Conservation (phyloP, 1,284 basidiomycete genomes). For the Ganoderma sinense region DNA sequence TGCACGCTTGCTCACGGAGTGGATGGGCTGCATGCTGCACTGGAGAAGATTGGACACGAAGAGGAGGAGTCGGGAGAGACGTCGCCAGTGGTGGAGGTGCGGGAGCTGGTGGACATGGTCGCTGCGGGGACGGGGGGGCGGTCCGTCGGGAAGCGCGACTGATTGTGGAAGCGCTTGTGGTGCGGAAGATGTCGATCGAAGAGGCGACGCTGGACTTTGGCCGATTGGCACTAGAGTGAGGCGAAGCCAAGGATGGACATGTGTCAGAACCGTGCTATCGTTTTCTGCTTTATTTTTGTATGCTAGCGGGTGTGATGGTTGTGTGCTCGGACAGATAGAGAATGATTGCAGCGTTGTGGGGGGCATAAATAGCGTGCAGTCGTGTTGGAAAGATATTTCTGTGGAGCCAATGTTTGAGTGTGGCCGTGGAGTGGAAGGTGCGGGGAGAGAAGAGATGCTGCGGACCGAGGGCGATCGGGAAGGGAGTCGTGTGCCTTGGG, state of each 20-base stretch:
- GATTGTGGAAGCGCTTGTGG: constrained; percentile 82
- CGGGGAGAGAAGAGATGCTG: constrained; percentile 3
- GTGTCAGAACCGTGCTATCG: not conserved
- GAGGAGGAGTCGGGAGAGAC: constrained; percentile 17
- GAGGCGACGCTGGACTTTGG: constrained; percentile 80
- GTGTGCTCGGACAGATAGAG: not conserved
- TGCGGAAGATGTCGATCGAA: constrained; percentile 74
- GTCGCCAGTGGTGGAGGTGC: constrained; percentile 15
- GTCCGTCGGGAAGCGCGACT: constrained; percentile 53
- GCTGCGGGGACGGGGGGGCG: constrained; percentile 23
- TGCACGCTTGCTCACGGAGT: constrained; percentile 37
- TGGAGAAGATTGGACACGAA: constrained; percentile 14
- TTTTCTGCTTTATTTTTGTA: not conserved
- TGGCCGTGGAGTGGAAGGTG: not conserved
- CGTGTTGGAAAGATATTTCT: not conserved
- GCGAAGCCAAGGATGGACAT: not conserved
- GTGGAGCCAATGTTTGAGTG: not conserved
- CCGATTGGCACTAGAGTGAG: constrained; percentile 57
- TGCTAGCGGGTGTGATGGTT: not conserved
- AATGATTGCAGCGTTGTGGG: not conserved
- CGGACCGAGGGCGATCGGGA: not conserved
- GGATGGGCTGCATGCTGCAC: constrained; percentile 42
- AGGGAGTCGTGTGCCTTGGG: not conserved
- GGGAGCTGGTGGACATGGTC: constrained; percentile 16
- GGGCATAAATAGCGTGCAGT: not conserved